phyloP scores from a whole-genome alignment of 495 filamentous ascomycete species.

The Gamarada debralockiae region DNA sequence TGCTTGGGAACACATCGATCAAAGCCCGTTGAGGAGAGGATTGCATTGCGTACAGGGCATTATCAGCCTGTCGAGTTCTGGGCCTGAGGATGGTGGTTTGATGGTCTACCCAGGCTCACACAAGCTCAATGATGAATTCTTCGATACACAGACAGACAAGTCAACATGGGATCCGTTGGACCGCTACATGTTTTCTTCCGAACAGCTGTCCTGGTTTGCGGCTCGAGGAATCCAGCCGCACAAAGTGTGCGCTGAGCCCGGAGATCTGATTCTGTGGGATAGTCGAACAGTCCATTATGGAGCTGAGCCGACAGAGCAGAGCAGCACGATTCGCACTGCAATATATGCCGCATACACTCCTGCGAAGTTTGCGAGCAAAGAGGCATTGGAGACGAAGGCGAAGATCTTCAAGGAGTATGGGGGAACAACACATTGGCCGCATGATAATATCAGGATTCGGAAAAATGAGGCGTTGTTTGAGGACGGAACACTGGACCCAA shows the following conservation, averaged over 20 bases:
- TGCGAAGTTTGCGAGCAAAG: slow-evolving; percentile 28
- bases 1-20: slow-evolving; percentile 31
- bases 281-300: slow-evolving; percentile 36
- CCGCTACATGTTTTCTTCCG: slow-evolving; percentile 26
- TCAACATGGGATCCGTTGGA: slow-evolving; percentile 27
- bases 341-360: slow-evolving; percentile 40
- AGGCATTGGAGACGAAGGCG: slow-evolving; percentile 30
- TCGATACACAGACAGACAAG: slow-evolving; percentile 25
- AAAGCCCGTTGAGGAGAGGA: slow-evolving; percentile 20
- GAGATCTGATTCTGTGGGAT: slow-evolving; percentile 43
- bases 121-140: slow-evolving; percentile 30
- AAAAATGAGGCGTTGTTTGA: neutral
- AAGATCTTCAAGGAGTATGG: slow-evolving; percentile 33
- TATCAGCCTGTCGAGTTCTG: slow-evolving; percentile 33
- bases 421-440: slow-evolving; percentile 41
- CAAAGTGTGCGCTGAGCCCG: slow-evolving; percentile 37
- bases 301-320: slow-evolving; percentile 9
- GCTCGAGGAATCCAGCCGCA: slow-evolving; percentile 26
- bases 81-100: slow-evolving; percentile 9
- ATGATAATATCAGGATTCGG: slow-evolving; percentile 26
- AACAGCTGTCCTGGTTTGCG: slow-evolving; percentile 34
- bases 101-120: slow-evolving; percentile 22
- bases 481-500: slow-evolving; percentile 5
- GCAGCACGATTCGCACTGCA: slow-evolving; percentile 30
- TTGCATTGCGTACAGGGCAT: slow-evolving; percentile 37